A percentile compares a stretch with the other conserved stretches of the same genome.
These are phyloP conservation scores for Phaeoacremonium minimum DNA, from an alignment of 2,329 filamentous ascomycete genomes.

Conservation along the genomic window DNA sequence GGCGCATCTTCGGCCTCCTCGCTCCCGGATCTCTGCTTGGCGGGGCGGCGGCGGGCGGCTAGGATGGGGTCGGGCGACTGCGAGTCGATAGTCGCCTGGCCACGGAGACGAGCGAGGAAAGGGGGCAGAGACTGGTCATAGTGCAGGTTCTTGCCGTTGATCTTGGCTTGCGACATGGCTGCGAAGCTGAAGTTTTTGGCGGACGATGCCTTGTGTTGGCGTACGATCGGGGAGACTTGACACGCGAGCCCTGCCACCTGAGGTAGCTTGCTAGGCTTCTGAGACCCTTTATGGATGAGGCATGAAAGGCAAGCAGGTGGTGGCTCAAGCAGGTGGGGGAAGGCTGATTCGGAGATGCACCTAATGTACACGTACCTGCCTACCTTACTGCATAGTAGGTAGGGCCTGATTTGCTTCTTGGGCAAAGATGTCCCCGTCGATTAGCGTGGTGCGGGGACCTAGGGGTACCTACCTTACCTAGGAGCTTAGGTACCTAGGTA, in stretches of 20 bases:
- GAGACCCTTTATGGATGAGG: neutral
- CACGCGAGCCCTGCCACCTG: neutral
- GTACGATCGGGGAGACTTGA: neutral
- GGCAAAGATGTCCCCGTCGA: no score
- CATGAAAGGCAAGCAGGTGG: neutral
- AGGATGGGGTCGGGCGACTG: slow-evolving; percentile 47
- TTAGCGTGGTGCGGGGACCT: no score
- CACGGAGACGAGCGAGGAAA: slow-evolving; percentile 54
- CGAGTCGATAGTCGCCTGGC: slow-evolving; percentile 43
- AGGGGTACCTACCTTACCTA: no score
- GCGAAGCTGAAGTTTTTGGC: neutral
- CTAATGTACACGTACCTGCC: no score
- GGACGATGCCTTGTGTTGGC: neutral
- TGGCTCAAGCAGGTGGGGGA: neutral
- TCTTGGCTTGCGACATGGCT: slow-evolving; percentile 52
- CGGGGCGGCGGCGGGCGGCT: slow-evolving; percentile 42
- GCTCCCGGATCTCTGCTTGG: slow-evolving; percentile 53
- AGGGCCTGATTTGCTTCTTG: no score
- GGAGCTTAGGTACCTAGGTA: no score
- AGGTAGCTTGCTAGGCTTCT: neutral
- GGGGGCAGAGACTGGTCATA: slow-evolving; percentile 59
- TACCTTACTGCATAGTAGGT: no score
- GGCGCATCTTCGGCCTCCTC: slow-evolving; percentile 75
- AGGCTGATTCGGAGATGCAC: no score
- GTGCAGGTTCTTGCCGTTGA: slow-evolving; percentile 66